phyloP scores from a whole-genome alignment of 1,284 basidiomycete species.

The Coniophora puteana region DNA sequence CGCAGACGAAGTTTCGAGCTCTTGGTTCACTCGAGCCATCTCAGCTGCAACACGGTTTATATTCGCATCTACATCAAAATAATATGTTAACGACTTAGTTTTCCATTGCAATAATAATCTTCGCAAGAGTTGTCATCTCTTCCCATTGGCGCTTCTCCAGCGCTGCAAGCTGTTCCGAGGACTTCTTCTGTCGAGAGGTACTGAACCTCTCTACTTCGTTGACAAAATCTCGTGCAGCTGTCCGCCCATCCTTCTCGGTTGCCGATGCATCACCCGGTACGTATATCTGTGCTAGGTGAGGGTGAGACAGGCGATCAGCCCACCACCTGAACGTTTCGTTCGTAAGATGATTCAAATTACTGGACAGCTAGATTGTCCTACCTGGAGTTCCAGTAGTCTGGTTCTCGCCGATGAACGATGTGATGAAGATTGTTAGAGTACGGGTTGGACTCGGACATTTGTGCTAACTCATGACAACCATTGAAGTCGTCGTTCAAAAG shows the following conservation, averaged over 20 bases:
- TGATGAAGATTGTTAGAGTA: conserved; percentile 24
- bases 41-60: too few species aligned
- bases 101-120: conserved; percentile 15
- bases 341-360: neutral
- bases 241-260: conserved; percentile 9
- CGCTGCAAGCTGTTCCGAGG: conserved; percentile 11
- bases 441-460: conserved; percentile 21
- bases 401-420: conserved; percentile 24
- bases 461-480: conserved; percentile 22
- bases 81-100: neutral
- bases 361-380: conserved; percentile 11
- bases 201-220: conserved; percentile 12
- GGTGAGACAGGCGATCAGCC: conserved; percentile 16
- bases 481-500: conserved; percentile 28
- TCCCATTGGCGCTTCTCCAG: conserved; percentile 19
- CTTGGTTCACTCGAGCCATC: too few species aligned
- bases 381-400: conserved; percentile 21
- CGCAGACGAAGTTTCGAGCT: too few species aligned
- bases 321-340: conserved; percentile 17
- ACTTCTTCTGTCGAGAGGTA: conserved; percentile 9
- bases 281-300: conserved; percentile 19
- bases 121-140: conserved; percentile 24
- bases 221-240: conserved; percentile 15
- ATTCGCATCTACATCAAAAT: too few species aligned
- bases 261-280: conserved; percentile 11